phyloP scores from a whole-genome alignment of 2,329 filamentous ascomycete species.

The Amesomyces nigricolor region DNA sequence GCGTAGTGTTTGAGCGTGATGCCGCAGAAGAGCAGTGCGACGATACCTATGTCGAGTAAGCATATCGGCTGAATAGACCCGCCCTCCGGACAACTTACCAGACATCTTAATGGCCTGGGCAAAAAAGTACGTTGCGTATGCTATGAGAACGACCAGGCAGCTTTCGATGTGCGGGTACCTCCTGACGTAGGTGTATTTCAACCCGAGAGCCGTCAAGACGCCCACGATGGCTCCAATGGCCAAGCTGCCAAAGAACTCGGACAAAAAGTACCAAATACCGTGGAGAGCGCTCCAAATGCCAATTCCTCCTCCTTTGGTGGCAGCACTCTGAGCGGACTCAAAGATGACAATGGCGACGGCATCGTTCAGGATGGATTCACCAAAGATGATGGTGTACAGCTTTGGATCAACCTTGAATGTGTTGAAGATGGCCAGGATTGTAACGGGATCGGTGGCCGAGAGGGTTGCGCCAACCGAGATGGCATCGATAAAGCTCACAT shows the following conservation, averaged over 20 bases:
- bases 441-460: constrained; percentile 94
- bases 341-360: constrained; percentile 98
- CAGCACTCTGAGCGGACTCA: constrained; percentile 89
- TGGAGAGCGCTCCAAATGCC: constrained; percentile 81
- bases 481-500: constrained; percentile 88
- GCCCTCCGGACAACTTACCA: constrained; percentile 50
- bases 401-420: constrained; percentile 99
- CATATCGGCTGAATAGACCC: not conserved
- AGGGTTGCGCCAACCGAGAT: constrained; percentile 95
- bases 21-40: constrained; percentile 92
- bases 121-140: constrained; percentile 96
- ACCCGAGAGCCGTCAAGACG: constrained; percentile 74
- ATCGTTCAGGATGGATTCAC: constrained; percentile 96
- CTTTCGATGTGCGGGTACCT: constrained; percentile 95
- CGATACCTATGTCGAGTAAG: constrained; percentile 63
- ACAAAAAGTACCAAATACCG: constrained; percentile 87
- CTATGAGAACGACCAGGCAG: constrained; percentile 86
- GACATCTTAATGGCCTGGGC: constrained; percentile 95
- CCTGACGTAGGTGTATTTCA: constrained; percentile 93
- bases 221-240: constrained; percentile 84
- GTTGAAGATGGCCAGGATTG: constrained; percentile 97
- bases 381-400: constrained; percentile 97
- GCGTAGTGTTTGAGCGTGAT: constrained; percentile 98
- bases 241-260: constrained; percentile 92
- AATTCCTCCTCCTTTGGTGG: constrained; percentile 65